Evolutionary conservation across 345 rosid species (phyloP).

Genomic region (Pistacia integerrima): DNA sequence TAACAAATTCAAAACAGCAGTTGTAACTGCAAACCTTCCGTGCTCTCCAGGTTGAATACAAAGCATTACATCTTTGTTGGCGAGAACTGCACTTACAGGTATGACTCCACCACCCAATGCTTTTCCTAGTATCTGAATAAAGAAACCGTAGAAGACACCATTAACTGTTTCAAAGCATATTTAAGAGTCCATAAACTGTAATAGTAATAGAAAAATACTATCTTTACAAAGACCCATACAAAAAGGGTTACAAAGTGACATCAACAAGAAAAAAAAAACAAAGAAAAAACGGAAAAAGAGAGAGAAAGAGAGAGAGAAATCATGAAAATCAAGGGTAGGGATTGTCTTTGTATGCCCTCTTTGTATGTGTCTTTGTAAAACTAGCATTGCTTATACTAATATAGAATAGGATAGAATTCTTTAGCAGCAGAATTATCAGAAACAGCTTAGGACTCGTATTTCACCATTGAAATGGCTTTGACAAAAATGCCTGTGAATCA

Average conservation of each 20-base stretch:
- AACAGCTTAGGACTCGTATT: not conserved
- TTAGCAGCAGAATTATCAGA: not conserved
- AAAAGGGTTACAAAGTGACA: too few species aligned
- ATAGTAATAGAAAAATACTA: not conserved
- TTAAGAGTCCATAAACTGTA: not conserved
- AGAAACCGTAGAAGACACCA: not conserved
- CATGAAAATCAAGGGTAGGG: too few species aligned
- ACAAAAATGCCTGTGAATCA: not conserved
- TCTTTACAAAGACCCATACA: too few species aligned
- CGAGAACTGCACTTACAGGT: constrained; percentile 92
- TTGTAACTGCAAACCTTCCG: constrained; percentile 60
- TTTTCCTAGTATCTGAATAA: constrained; percentile 76
- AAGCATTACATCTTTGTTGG: constrained; percentile 89
- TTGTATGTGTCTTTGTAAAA: too few species aligned
- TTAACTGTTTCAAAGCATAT: constrained; percentile 6
- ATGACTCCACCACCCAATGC: constrained; percentile 98
- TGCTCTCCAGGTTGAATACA: constrained; percentile 96
- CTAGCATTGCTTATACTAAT: too few species aligned
- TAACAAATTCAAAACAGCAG: constrained; percentile 9
- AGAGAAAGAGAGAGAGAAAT: too few species aligned
- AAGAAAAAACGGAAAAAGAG: too few species aligned
- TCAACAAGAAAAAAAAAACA: too few species aligned
- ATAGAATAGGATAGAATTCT: not conserved
- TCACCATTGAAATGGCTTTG: not conserved
- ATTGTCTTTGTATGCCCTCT: too few species aligned